Evolutionary conservation across 2,329 filamentous ascomycete genomes (phyloP), one percentile per base, ranked within the genome.

Genomic region (Aspergillus sp.): DNA sequence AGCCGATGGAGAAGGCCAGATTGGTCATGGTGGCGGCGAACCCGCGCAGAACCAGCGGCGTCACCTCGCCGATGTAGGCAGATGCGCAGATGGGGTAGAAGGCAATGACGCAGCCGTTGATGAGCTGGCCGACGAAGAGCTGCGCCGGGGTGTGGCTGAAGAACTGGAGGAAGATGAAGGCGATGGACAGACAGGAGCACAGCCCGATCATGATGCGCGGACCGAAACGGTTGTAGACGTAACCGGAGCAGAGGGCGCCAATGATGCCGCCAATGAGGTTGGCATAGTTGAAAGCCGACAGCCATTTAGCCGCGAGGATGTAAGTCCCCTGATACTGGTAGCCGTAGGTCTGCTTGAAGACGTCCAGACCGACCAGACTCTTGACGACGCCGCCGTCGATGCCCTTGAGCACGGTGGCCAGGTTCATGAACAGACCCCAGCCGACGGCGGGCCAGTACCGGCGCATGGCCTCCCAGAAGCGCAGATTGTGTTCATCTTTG

Each of bases 111-210:
- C 85, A 71, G 1, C 84, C 84, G 20, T 80, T 79, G 0, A 87
- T 72, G 2, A 87, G 71, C 71, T 86, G 82, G 24, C 82, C 81
- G 2, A 80, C 80, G n/a, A 85, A 76, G 2, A 86, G 72, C 11
- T 80, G 77, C 7, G 75, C 61, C 11, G 84, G 73, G 1, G 78
- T 80, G 2, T 78, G 76, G 11, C 82, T 81, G 59, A 85, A 86
- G 71, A 85, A 85, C 57, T 85, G 82, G 50, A 85, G 78, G 63
- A 85, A 85, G 52, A 86, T 77, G 38, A 84, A 78, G 1, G 69
- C 74, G 11, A 76, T 75, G 8, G 66, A 67, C 11, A 58, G 24
- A 8, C 56, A 35, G 0, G 58, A 66, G 49, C 65, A 67, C 20
- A 56, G 47, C 10, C 57, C 57, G 32, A 67, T 57, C 56, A 64